Conservation (phyloP, 2,329 filamentous ascomycete genomes). For the Monosporascus cannonballus region DNA sequence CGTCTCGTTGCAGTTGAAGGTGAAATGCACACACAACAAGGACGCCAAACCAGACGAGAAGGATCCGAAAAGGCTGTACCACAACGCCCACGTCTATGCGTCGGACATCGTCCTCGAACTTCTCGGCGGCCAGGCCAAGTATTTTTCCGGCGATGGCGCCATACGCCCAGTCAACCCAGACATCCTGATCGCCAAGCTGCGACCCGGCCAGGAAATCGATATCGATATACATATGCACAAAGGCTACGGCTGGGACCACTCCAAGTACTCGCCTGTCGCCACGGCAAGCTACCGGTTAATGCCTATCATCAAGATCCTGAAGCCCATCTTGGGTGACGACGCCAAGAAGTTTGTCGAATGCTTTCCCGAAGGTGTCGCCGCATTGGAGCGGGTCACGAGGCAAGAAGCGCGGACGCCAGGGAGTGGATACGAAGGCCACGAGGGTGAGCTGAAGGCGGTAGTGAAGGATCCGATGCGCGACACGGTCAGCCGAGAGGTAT, state of each 20-base stretch:
- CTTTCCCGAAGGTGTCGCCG: slow-evolving; percentile 86
- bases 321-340: slow-evolving; percentile 79
- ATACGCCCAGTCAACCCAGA: slow-evolving; percentile 82
- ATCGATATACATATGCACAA: slow-evolving; percentile 92
- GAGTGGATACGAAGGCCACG: slow-evolving; percentile 65
- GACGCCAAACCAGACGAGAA: slow-evolving; percentile 66
- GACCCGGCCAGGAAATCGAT: slow-evolving; percentile 81
- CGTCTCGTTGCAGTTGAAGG: slow-evolving; percentile 67
- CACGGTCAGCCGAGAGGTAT: slow-evolving; percentile 86
- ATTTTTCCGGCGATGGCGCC: slow-evolving; percentile 61
- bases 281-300: slow-evolving; percentile 90
- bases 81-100: slow-evolving; percentile 79
- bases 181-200: slow-evolving; percentile 89
- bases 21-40: slow-evolving; percentile 74
- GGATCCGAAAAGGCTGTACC: slow-evolving; percentile 79
- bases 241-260: slow-evolving; percentile 87
- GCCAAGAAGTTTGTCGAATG: slow-evolving; percentile 85
- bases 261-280: slow-evolving; percentile 94
- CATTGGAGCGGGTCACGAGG: slow-evolving; percentile 63
- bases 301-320: slow-evolving; percentile 76
- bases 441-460: slow-evolving; percentile 80
- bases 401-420: slow-evolving; percentile 55
- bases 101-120: slow-evolving; percentile 71
- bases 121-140: slow-evolving; percentile 63
- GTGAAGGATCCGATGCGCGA: slow-evolving; percentile 87